Evolutionary conservation across 441 rosid species (phyloP).

Genomic region (Adansonia madagascariensis): DNA sequence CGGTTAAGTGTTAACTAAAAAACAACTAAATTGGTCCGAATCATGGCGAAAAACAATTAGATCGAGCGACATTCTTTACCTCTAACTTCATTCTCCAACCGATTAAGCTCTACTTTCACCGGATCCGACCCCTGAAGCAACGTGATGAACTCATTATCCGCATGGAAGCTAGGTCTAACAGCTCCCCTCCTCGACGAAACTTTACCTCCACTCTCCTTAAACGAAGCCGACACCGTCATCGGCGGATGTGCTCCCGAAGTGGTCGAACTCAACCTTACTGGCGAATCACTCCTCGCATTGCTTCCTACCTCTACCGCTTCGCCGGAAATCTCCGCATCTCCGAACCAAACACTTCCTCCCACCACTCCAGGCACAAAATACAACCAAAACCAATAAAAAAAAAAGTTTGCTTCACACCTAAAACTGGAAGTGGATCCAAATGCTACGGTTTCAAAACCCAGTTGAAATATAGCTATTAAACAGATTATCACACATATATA

Average conservation of each 20-base stretch:
- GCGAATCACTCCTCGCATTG: conserved; percentile 37
- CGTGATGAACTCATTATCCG: conserved; percentile 88
- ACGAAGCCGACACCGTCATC: conserved; percentile 64
- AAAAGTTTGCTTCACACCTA: conserved; percentile 31
- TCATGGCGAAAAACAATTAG: conserved; percentile 43
- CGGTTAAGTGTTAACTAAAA: background rate
- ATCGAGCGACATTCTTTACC: conserved; percentile 75
- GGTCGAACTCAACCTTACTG: conserved; percentile 25
- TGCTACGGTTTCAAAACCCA: conserved; percentile 29
- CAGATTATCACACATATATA: background rate
- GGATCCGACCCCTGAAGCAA: conserved; percentile 97
- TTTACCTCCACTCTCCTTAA: conserved; percentile 68
- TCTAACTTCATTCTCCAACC: conserved; percentile 96
- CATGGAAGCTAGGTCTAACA: conserved; percentile 84
- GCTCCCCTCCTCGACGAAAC: conserved; percentile 67
- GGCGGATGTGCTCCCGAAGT: conserved; percentile 37
- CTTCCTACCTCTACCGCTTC: conserved; percentile 36
- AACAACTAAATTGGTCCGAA: conserved; percentile 32
- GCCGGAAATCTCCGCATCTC: conserved; percentile 60
- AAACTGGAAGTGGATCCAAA: conserved; percentile 36
- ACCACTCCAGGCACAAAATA: conserved; percentile 16
- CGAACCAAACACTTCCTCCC: conserved; percentile 41
- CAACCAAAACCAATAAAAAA: background rate
- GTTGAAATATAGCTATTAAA: conserved; percentile 22
- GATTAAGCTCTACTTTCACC: conserved; percentile 96